These are phyloP conservation scores for Tricharina praecox DNA, from an alignment of 495 filamentous ascomycete genomes.

Conservation along the genomic window DNA sequence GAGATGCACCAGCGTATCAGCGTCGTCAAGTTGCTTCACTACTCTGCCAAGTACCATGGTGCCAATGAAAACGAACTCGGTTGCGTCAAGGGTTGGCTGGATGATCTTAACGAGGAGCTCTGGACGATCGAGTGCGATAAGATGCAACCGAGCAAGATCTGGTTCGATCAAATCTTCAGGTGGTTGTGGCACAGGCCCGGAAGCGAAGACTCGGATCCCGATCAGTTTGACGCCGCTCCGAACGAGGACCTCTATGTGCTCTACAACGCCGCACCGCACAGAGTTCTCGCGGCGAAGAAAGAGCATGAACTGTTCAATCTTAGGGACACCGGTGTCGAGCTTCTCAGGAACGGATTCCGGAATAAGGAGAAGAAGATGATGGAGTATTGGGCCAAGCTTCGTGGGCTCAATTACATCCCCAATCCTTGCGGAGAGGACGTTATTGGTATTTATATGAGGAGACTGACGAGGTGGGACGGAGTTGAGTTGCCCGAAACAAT, in stretches of 20 bases:
- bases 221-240: background rate
- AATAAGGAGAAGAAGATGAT: conserved; percentile 9
- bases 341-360: conserved; percentile 1
- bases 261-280: background rate
- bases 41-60: background rate
- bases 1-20: conserved; percentile 6
- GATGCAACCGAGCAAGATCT: conserved; percentile 1
- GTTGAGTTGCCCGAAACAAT: background rate
- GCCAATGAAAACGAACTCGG: conserved; percentile 3
- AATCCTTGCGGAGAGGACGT: conserved; percentile 3
- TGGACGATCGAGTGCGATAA: conserved; percentile 3
- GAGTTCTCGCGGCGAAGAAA: conserved; percentile 4
- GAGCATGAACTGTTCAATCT: conserved; percentile 9
- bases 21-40: conserved; percentile 2
- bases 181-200: conserved; percentile 4
- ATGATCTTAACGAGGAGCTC: conserved; percentile 4
- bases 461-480: conserved; percentile 3
- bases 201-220: background rate
- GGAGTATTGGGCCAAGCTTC: background rate
- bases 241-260: conserved; percentile 3
- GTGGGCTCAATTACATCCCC: background rate
- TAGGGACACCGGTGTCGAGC: conserved; percentile 2
- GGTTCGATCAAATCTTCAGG: conserved; percentile 3
- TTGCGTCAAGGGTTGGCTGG: conserved; percentile 5
- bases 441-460: conserved; percentile 1